These are phyloP conservation scores for Cystobasidiaceae sp. DNA, from an alignment of 1,284 basidiomycete species.

Conservation along the genomic window DNA sequence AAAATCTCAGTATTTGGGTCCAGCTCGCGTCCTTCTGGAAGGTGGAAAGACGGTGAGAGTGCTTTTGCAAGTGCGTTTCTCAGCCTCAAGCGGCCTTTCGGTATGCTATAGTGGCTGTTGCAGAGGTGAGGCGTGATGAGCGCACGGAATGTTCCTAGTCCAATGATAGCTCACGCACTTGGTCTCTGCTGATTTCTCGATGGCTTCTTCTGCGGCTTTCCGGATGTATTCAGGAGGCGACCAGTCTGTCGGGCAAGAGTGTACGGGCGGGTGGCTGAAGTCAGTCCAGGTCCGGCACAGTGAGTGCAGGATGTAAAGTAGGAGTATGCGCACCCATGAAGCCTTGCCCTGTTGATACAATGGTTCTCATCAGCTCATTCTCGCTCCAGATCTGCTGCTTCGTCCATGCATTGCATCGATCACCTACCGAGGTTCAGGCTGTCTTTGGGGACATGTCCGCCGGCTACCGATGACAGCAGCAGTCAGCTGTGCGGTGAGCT, in stretches of 20 bases:
- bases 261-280: no score
- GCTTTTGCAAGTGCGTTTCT: slow-evolving; percentile 75
- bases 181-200: slow-evolving; percentile 54
- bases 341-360: slow-evolving; percentile 27
- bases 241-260: slow-evolving; percentile 45
- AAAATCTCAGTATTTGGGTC: slow-evolving; percentile 83
- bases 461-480: not conserved
- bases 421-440: slow-evolving; percentile 42
- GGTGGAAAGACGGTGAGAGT: slow-evolving; percentile 55
- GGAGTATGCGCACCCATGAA: slow-evolving; percentile 40
- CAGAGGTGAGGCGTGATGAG: not conserved
- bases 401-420: not conserved
- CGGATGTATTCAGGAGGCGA: slow-evolving; percentile 76
- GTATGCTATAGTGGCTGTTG: slow-evolving; percentile 38
- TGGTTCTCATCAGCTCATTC: not conserved
- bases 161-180: slow-evolving; percentile 68
- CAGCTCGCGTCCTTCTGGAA: slow-evolving; percentile 60
- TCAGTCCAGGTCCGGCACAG: no score
- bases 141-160: slow-evolving; percentile 49
- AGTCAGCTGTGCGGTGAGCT: not conserved
- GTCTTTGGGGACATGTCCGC: slow-evolving; percentile 42
- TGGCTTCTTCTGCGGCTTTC: slow-evolving; percentile 66
- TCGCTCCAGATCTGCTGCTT: not conserved
- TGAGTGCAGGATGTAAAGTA: no score
- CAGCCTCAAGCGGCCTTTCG: slow-evolving; percentile 76